Evolutionary conservation across 2,329 filamentous ascomycete species (phyloP), one percentile per base, ranked within the genome.

Genomic region (Claviceps pazoutovae): DNA sequence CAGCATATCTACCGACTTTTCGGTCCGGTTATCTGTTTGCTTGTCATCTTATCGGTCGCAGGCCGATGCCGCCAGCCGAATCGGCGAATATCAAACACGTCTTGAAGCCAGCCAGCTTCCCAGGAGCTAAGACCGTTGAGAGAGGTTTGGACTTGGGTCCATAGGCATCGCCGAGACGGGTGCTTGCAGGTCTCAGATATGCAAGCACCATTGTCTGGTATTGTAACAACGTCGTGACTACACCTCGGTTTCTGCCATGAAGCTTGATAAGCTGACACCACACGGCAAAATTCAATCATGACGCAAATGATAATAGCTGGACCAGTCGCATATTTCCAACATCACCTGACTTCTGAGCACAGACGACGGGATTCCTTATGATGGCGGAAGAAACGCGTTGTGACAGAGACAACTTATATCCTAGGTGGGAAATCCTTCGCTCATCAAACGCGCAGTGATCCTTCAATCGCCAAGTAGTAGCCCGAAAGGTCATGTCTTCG

Each of bases 141-240:
- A n/a, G 45, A 39, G 34, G 13, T 43, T 23, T 50, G 21, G 45
- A 17, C 44, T 49, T 44, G 53, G 46, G 54, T 54, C 51, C 36
- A 51, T 37, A 56, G 56, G 51, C 52, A 51, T 51, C 56, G 46
- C 48, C 55, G 48, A 55, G 38, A 53, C 56, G 55, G 56, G 51
- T 57, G 54, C 48, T 52, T 56, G 55, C 56, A 58, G 54, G 47
- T 41, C 43, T 53, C 50, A 44, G 50, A 53, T 51, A 51, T 52
- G 55, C 50, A 46, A 54, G 46, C 49, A 41, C 34, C 41, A 46
- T 26, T 51, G 48, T 45, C 44, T 47, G 50, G 44, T n/a, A 34
- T 45, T 14, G 43, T 17, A 16, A 16, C 51, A 44, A 23, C 26
- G 26, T 42, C 48, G 43, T 38, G 37, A 47, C 11, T 39, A 14